Evolutionary conservation across 257 asterid species (phyloP), one percentile per base, ranked within the genome.

Genomic region (Thymus quinquecostatus): DNA sequence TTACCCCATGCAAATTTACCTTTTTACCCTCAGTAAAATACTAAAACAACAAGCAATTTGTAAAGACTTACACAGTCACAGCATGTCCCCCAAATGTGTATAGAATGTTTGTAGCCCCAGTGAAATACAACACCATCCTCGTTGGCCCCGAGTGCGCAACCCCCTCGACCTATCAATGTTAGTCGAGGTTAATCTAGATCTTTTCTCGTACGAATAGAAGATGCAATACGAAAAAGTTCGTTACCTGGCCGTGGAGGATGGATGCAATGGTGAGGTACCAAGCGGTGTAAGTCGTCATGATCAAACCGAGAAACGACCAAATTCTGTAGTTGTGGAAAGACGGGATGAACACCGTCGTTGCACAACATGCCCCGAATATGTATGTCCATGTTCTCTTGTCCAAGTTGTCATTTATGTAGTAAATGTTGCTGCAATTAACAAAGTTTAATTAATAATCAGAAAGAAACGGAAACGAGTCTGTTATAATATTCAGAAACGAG

Each of bases 81-180:
- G 98, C 98, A 85, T 92, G 98, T 74, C 98, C 98, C 63, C 98
- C 98, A 50, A 92, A 92, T 56, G 96, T 92, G 83, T 92, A 92
- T 75, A 92, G 98, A 84, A 89, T 82, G 88, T 92, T 90, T 68
- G 97, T 92, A 58, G 97, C 96, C 36, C 96, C 96, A 2, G 98
- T 92, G 94, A 89, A 89, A 77, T 89, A 89, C 9, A 92, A 83
- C 62, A 89, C 97, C 94, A 89, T 29, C 77, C 79, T 89, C 56
- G 85, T 78, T 45, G 96, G 94, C 8, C 96, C 98, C 33, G 95
- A 82, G 80, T 89, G 97, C 86, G 68, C 76, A 69, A 92, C 97
- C 3, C 87, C 96, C 75, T 86, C 91, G 9, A 83, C 86, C 98
- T 58, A 58, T 92, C 49, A 11, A 7, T 79, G 10, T 1, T 1